A percentile compares a stretch with the other conserved stretches of the same genome.
phyloP scores from a whole-genome alignment of 2,329 filamentous ascomycete species.

The Nothopassalora personata region DNA sequence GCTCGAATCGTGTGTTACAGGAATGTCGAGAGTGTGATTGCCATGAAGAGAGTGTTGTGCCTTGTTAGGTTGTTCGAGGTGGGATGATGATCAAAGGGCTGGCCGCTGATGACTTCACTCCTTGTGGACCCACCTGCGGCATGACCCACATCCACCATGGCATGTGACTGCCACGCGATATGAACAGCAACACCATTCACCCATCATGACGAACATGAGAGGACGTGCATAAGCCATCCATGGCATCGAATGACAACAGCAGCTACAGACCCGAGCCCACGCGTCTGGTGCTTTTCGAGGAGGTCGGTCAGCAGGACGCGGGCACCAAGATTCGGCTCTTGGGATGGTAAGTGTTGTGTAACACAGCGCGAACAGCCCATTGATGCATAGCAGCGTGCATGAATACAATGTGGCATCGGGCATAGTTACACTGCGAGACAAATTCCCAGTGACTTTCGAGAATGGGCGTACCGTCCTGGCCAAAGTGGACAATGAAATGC shows the following conservation, averaged over 20 bases:
- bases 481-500: constrained; percentile 66
- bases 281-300: constrained; percentile 45
- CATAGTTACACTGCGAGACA: constrained; percentile 62
- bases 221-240: background rate
- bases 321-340: constrained; percentile 88
- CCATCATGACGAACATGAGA: background rate
- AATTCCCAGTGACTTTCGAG: constrained; percentile 47
- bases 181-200: background rate
- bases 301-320: constrained; percentile 34
- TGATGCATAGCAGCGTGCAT: constrained; percentile 47
- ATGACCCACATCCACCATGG: background rate
- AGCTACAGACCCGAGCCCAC: constrained; percentile 50
- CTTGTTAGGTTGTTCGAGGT: background rate
- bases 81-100: background rate
- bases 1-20: background rate
- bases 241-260: constrained; percentile 9
- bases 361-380: background rate
- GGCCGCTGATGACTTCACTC: background rate
- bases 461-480: constrained; percentile 51
- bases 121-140: background rate
- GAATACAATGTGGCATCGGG: constrained; percentile 55
- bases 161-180: constrained; percentile 4
- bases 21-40: background rate
- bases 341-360: constrained; percentile 64
- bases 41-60: background rate